Conservation (phyloP, 352 stramenopile species). For the Pythium sp. region DNA sequence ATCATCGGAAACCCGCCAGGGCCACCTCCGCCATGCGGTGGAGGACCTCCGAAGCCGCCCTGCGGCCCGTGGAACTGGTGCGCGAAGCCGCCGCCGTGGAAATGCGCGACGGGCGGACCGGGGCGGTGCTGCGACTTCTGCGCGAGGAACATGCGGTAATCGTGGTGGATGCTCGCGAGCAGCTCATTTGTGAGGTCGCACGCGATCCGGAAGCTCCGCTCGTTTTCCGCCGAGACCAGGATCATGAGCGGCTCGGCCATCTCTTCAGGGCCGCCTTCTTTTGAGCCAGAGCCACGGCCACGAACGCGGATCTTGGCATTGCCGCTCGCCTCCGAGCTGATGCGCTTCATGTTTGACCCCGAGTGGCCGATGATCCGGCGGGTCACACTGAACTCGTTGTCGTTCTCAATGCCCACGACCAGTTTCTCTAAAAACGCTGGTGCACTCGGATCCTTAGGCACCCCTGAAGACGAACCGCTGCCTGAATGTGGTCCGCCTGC, state of each 20-base stretch:
- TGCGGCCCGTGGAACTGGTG: constrained; percentile 13
- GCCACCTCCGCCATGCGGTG: constrained; percentile 1
- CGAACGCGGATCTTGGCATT: constrained; percentile 85
- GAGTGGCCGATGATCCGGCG: constrained; percentile 79
- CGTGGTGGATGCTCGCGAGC: constrained; percentile 66
- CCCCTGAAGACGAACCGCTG: constrained; percentile 1
- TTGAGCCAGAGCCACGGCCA: constrained; percentile 75
- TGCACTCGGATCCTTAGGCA: constrained; percentile 20
- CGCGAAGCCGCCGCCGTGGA: constrained; percentile 18
- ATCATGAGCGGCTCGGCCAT: constrained; percentile 79
- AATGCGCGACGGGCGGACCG: constrained; percentile 9
- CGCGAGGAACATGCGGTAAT: constrained; percentile 68
- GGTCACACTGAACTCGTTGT: constrained; percentile 83
- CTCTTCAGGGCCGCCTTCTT: constrained; percentile 70
- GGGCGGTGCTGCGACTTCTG: constrained; percentile 25
- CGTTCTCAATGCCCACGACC: constrained; percentile 82
- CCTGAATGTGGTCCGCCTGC: not conserved
- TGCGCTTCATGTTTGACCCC: constrained; percentile 86
- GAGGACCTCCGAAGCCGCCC: constrained; percentile 18
- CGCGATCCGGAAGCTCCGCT: constrained; percentile 79
- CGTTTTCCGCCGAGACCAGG: constrained; percentile 81
- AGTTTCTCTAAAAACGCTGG: constrained; percentile 66
- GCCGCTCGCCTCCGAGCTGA: constrained; percentile 74
- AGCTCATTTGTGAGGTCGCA: constrained; percentile 66
- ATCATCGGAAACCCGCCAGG: constrained; percentile 10